A percentile compares a stretch with the other conserved stretches of the same genome.
These are phyloP conservation scores for Pleurotus citrinopileatus DNA, from an alignment of 768 basidiomycete species.

Conservation along the genomic window DNA sequence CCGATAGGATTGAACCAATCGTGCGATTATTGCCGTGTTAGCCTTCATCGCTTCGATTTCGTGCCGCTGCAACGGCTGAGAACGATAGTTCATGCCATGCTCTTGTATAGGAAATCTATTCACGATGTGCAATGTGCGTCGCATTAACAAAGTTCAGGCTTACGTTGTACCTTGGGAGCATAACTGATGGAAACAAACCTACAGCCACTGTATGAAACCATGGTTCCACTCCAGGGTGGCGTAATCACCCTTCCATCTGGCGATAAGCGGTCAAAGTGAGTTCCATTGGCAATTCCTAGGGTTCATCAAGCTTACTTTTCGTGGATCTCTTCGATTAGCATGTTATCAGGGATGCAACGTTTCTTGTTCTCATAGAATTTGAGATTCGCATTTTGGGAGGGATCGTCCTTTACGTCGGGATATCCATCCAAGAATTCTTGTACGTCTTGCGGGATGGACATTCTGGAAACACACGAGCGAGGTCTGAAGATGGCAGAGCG, in stretches of 20 bases:
- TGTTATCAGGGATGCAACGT: conserved; percentile 59
- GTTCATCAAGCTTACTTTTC: conserved; percentile 35
- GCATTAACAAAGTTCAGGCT: not conserved
- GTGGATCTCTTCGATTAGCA: conserved; percentile 63
- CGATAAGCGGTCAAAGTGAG: conserved; percentile 2
- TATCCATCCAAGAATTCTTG: conserved; percentile 57
- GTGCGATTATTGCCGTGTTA: conserved; percentile 42
- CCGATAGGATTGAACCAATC: conserved; percentile 57
- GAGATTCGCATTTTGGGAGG: conserved; percentile 41
- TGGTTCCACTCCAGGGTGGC: conserved; percentile 63
- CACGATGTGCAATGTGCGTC: not conserved
- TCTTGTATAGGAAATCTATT: conserved; percentile 72
- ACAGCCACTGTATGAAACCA: conserved; percentile 81
- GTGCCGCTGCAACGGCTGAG: conserved; percentile 65
- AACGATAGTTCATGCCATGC: conserved; percentile 65
- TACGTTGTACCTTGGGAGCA: not conserved
- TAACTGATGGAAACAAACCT: conserved; percentile 24
- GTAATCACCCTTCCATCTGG: conserved; percentile 67
- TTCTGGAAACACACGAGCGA: conserved; percentile 15
- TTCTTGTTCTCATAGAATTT: conserved; percentile 58
- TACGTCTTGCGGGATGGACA: conserved; percentile 53
- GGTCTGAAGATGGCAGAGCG: not conserved
- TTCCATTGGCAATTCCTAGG: not conserved
- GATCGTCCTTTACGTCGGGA: conserved; percentile 40
- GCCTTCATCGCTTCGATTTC: conserved; percentile 58